Evolutionary conservation across 371 early-diverging fungal species (phyloP).

Genomic region (Haplosporangium sp.): DNA sequence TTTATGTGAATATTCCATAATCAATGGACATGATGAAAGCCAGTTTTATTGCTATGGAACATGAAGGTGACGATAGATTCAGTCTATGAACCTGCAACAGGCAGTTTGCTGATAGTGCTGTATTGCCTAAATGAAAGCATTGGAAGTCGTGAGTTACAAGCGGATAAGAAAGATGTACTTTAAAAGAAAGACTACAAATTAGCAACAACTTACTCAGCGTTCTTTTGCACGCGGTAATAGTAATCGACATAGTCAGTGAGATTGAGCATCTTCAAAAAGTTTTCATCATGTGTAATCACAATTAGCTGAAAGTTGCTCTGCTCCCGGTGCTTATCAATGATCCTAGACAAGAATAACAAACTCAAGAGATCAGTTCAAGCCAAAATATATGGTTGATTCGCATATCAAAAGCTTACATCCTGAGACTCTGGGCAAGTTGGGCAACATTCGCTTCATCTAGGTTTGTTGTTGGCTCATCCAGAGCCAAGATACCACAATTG

Average conservation of each 20-base stretch:
- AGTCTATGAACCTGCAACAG: conserved; percentile 11
- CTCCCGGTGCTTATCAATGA: conserved; percentile 80
- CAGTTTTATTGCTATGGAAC: too few species aligned
- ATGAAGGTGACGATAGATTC: too few species aligned
- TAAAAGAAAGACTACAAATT: not conserved
- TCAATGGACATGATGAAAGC: too few species aligned
- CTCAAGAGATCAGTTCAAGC: too few species aligned
- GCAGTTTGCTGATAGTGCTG: conserved; percentile 18
- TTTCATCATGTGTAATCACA: conserved; percentile 99
- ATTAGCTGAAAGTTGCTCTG: conserved; percentile 98
- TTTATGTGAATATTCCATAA: too few species aligned
- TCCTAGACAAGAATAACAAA: conserved; percentile 56
- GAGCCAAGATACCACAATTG: conserved; percentile 96
- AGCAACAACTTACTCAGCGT: conserved; percentile 59
- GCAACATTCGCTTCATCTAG: conserved; percentile 96
- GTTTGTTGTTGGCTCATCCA: conserved; percentile 99
- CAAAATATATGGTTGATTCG: not conserved
- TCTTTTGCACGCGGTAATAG: conserved; percentile 88
- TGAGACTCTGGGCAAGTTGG: conserved; percentile 90
- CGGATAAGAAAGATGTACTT: too few species aligned
- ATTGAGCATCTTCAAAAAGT: conserved; percentile 92
- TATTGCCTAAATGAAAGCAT: conserved; percentile 9
- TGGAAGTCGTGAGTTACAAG: too few species aligned
- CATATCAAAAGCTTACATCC: conserved; percentile 61
- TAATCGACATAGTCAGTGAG: conserved; percentile 83